These are phyloP conservation scores for Marasmius fiardii DNA, from an alignment of 1,284 basidiomycete species.

Conservation along the genomic window DNA sequence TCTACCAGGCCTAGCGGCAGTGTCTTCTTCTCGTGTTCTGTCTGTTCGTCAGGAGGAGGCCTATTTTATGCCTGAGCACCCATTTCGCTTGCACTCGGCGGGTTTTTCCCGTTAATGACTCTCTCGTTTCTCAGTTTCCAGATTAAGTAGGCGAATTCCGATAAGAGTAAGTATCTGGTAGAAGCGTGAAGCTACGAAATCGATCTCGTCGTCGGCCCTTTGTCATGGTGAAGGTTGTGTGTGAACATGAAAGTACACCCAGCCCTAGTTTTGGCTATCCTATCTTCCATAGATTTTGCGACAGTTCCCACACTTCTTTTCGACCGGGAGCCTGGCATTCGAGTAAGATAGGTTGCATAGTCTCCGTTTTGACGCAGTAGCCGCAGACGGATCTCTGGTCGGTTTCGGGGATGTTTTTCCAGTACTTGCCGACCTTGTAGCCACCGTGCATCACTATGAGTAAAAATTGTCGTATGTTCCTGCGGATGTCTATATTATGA, in stretches of 20 bases:
- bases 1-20: too few relatives aligned
- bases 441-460: constrained; percentile 10
- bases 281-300: constrained; percentile 1
- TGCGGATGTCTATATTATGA: too few relatives aligned
- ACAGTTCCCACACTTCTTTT: constrained; percentile 7
- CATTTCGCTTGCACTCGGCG: too few relatives aligned
- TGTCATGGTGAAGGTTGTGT: neutral
- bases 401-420: constrained; percentile 1
- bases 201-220: neutral
- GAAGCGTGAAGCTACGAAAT: neutral
- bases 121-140: neutral
- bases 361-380: constrained; percentile 7
- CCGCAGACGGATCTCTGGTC: constrained; percentile 6
- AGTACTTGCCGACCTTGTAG: constrained; percentile 7
- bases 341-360: constrained; percentile 17
- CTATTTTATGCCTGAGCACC: too few relatives aligned
- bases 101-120: neutral
- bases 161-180: neutral
- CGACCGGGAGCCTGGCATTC: constrained; percentile 9
- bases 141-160: neutral
- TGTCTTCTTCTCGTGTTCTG: too few relatives aligned
- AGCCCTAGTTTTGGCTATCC: neutral
- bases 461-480: constrained; percentile 4
- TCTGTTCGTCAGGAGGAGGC: too few relatives aligned
- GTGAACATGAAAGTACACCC: neutral